These are phyloP conservation scores for Fusarium devonianum DNA, from an alignment of 2,329 filamentous ascomycete species.

Conservation along the genomic window DNA sequence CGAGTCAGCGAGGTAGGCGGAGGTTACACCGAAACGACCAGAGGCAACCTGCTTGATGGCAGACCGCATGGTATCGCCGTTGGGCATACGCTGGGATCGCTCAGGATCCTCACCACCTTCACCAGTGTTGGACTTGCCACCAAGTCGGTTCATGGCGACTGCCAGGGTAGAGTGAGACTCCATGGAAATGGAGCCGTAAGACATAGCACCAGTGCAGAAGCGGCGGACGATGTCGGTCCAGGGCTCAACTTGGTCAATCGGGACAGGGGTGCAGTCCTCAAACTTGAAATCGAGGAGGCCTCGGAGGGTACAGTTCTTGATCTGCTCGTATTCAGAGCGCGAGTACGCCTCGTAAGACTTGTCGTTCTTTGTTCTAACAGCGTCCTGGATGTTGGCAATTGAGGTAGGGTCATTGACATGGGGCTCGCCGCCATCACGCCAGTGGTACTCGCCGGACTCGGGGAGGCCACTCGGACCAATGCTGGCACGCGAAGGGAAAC, in stretches of 20 bases:
- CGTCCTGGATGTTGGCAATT: slow-evolving; percentile 97
- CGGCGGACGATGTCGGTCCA: slow-evolving; percentile 98
- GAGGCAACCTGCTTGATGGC: slow-evolving; percentile 98
- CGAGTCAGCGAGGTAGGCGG: slow-evolving; percentile 90
- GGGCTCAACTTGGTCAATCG: slow-evolving; percentile 95
- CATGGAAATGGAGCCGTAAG: slow-evolving; percentile 98
- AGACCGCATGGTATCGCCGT: slow-evolving; percentile 95
- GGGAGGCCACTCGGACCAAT: slow-evolving; percentile 79
- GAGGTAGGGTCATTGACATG: slow-evolving; percentile 95
- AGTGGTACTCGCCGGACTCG: slow-evolving; percentile 97
- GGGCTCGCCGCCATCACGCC: slow-evolving; percentile 93
- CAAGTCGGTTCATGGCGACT: slow-evolving; percentile 95
- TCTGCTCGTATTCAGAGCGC: slow-evolving; percentile 89
- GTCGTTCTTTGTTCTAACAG: slow-evolving; percentile 95
- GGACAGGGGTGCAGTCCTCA: slow-evolving; percentile 82
- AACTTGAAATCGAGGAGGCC: slow-evolving; percentile 97
- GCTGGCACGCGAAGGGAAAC: slow-evolving; percentile 83
- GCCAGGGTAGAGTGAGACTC: slow-evolving; percentile 96
- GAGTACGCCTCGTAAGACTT: slow-evolving; percentile 99
- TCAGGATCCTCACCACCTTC: slow-evolving; percentile 97
- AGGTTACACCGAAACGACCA: slow-evolving; percentile 94
- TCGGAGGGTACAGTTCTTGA: slow-evolving; percentile 94
- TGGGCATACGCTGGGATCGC: slow-evolving; percentile 83
- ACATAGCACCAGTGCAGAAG: slow-evolving; percentile 98
- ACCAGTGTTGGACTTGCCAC: slow-evolving; percentile 96